phyloP scores from a whole-genome alignment of 2,329 filamentous ascomycete genomes.

The Exophiala bonariae region DNA sequence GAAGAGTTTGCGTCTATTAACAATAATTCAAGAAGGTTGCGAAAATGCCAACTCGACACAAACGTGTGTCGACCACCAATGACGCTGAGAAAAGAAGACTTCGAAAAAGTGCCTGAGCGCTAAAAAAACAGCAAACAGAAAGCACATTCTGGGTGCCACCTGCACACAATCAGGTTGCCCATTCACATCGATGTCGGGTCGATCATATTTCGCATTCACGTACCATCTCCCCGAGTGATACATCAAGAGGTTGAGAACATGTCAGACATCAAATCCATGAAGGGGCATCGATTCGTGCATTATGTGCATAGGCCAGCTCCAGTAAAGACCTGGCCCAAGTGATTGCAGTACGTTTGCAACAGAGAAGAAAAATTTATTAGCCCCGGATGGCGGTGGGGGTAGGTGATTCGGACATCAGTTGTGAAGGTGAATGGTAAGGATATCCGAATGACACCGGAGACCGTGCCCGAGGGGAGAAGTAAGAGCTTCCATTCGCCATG shows the following conservation, averaged over 20 bases:
- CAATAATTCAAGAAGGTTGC: conserved; percentile 9
- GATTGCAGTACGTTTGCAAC: neutral
- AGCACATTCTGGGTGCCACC: conserved; percentile 13
- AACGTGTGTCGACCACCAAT: conserved; percentile 5
- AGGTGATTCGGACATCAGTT: conserved; percentile 47
- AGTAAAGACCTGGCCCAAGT: neutral
- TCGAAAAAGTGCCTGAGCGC: conserved; percentile 18
- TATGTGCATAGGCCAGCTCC: conserved; percentile 6
- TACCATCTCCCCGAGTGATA: conserved; percentile 14
- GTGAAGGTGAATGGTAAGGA: conserved; percentile 41
- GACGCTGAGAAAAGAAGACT: conserved; percentile 13
- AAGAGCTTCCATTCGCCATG: conserved; percentile 39
- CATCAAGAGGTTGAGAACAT: conserved; percentile 6
- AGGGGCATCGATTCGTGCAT: conserved; percentile 4
- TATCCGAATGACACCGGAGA: conserved; percentile 43
- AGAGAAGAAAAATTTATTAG: conserved; percentile 19
- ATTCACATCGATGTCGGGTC: conserved; percentile 2
- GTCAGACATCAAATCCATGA: conserved; percentile 2
- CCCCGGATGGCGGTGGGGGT: conserved; percentile 45
- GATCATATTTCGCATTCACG: conserved; percentile 5
- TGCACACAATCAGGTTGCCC: conserved; percentile 11
- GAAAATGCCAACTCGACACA: conserved; percentile 10
- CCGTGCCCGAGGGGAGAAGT: conserved; percentile 38
- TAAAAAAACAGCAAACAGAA: conserved; percentile 28
- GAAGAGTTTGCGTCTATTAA: conserved; percentile 20